A percentile compares a stretch with the other conserved stretches of the same genome.
Conservation (phyloP, 441 rosid species). For the Bruguiera hainesii region DNA sequence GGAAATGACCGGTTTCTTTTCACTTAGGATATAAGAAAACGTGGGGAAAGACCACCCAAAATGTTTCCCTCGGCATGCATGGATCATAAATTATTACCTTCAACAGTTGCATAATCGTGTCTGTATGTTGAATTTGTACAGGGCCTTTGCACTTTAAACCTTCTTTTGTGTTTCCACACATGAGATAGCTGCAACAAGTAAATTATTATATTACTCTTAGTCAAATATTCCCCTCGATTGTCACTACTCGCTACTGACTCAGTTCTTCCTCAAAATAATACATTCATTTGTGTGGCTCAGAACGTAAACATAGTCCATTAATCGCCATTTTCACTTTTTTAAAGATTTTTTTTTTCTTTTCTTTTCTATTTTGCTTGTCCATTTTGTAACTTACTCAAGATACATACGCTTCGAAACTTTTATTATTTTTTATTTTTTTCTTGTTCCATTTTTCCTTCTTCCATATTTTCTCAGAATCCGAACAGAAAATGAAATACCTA, state of each 20-base stretch:
- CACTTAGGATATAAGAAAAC: neutral
- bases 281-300: too few species aligned
- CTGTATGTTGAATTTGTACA: slow-evolving; percentile 52
- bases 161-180: slow-evolving; percentile 76
- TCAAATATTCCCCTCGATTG: too few species aligned
- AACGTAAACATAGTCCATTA: too few species aligned
- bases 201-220: neutral
- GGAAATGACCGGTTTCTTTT: slow-evolving; percentile 1
- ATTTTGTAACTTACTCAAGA: too few species aligned
- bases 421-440: neutral
- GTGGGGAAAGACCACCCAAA: too few species aligned
- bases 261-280: too few species aligned
- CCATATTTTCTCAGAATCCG: slow-evolving; percentile 9
- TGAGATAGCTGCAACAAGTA: slow-evolving; percentile 55
- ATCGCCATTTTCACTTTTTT: too few species aligned
- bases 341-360: neutral
- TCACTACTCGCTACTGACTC: too few species aligned
- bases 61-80: neutral
- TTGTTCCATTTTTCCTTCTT: neutral
- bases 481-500: slow-evolving; percentile 11
- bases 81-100: slow-evolving; percentile 33
- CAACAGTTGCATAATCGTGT: slow-evolving; percentile 31
- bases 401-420: too few species aligned
- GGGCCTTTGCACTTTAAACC: slow-evolving; percentile 66
- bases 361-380: too few species aligned